Evolutionary conservation across 305 asterid genomes (phyloP), one percentile per base, ranked within the genome.

Genomic region (Euphrasia arctica): DNA sequence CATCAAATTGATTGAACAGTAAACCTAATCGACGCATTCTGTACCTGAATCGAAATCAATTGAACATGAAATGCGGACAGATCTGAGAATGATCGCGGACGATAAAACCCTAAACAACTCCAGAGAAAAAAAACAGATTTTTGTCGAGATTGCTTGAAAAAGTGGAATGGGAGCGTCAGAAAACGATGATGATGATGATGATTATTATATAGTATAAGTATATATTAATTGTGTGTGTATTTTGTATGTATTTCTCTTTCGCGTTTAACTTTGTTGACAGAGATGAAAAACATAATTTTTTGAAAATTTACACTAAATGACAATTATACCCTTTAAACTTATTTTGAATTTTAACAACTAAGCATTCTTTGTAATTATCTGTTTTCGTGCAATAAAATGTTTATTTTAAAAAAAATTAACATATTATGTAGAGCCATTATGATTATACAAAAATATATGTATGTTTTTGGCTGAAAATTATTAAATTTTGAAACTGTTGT

Each of bases 101-200:
- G 31, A 39, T 52, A 68, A 54, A 72, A 75, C 66, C 71, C 77
- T 76, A 45, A 75, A 65, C 39, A 62, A 15, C 31, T 34, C 29
- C 4, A 61, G 64, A 22, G 13, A 56, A 58, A 28, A 9, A 48
- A 1, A 51, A 64, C 55, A 60, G 57, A 66, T 62, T 43, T 50
- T 63, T 42, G 71, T 45, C 39, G 76, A 71, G 78, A 73, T 78
- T 78, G 86, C 79, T 77, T 72, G 65, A 71, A 74, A 70, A 76
- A 78, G 73, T 65, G 78, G 75, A 71, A 67, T 70, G 74, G 76
- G 80, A 66, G 82, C 78, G 77, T 74, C 67, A 34, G 78, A 67
- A 58, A 62, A 72, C 62, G 75, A 69, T 74, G 60, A 68, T 74
- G 56, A 68, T 70, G 41, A 48, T 18, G 2, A 31, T 18, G 22